Base-by-base conservation (phyloP, 1,284 basidiomycete species). In the Naganishia albida region DNA sequence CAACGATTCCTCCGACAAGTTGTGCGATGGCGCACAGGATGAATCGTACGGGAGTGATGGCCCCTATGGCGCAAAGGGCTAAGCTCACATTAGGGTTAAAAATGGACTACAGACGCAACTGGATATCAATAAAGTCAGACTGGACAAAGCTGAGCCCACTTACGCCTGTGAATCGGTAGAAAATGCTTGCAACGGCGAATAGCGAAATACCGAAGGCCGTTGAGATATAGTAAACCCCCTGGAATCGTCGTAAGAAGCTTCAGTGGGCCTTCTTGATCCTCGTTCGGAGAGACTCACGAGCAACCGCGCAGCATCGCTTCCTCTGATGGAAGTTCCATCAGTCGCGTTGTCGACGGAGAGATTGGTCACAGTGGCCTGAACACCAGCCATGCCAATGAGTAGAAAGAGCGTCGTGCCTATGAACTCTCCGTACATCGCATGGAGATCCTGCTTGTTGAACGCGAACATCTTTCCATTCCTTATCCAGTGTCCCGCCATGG, bases 31-130 rank as follows among this genome's bases (percentile, higher is more conserved):
- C 84, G 70, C 85, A 87, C 46, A 88, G 52, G 18, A 86, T 77
- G 68, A 86, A 88, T 18, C 87, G 82, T 23, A 85, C 74, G 1
- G 87, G 86, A 4, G 80, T 80, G 63, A 89, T 82, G 15, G 82
- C 81, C 1, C 87, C 87, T 3, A 83, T 80, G 16, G 89, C 76
- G 43, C 85, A 79, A 48, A 89, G 80, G 0, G 86, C 85, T 38
- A 87, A 78, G 16, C 84, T 85, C 63, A 90, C 83, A 64, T 87
- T 83, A 0, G 88, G 88, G 72, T 89, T 89, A 80, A 89, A 89
- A 53, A 81, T 74, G 13, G 70, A 72, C 50, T 68, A 67, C 55
- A 13, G n/a, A 70, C 51, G 20, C 3, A 20, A 30, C 40, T 18
- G n/a, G 43, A 44, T 26, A 46, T 38, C 40, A 85, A 76, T 34